phyloP scores from a whole-genome alignment of 208 protist species.

The Leishmania braziliensis region DNA sequence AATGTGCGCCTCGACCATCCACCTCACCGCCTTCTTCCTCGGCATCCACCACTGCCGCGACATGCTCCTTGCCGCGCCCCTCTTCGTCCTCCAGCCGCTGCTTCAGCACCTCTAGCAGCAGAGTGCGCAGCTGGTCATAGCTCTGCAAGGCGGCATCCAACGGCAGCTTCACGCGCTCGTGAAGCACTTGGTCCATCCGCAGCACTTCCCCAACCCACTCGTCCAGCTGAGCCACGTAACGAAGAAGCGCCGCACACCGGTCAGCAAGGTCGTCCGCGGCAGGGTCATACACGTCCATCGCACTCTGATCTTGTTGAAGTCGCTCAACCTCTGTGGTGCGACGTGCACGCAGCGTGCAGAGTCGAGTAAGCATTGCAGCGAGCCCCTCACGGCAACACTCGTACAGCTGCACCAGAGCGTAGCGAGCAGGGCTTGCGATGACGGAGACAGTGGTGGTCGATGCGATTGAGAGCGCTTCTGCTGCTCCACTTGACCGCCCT shows the following conservation, averaged over 20 bases:
- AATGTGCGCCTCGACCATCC: background rate
- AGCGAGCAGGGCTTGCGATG: constrained; percentile 38
- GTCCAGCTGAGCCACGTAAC: constrained; percentile 38
- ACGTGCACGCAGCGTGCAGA: constrained; percentile 37
- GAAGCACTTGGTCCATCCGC: constrained; percentile 27
- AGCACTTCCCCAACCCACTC: constrained; percentile 28
- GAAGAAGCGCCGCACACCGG: constrained; percentile 29
- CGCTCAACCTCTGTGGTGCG: constrained; percentile 38
- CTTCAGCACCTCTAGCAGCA: constrained; percentile 40
- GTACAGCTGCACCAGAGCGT: constrained; percentile 44
- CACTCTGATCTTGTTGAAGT: constrained; percentile 27
- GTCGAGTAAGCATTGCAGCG: constrained; percentile 41
- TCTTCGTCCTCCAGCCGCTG: constrained; percentile 36
- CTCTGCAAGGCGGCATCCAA: constrained; percentile 29
- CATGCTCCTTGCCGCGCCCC: background rate
- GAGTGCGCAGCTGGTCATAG: constrained; percentile 31
- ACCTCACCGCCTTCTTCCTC: constrained; percentile 7
- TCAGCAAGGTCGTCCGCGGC: constrained; percentile 29
- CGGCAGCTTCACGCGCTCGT: constrained; percentile 36
- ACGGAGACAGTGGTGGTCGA: constrained; percentile 21
- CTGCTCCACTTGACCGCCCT: background rate
- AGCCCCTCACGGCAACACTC: constrained; percentile 39
- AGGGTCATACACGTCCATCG: constrained; percentile 56
- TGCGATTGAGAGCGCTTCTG: background rate
- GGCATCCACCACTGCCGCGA: background rate